Evolutionary conservation across 2,329 filamentous ascomycete species (phyloP).

Genomic region (Cephalotrichum gorgonifer): DNA sequence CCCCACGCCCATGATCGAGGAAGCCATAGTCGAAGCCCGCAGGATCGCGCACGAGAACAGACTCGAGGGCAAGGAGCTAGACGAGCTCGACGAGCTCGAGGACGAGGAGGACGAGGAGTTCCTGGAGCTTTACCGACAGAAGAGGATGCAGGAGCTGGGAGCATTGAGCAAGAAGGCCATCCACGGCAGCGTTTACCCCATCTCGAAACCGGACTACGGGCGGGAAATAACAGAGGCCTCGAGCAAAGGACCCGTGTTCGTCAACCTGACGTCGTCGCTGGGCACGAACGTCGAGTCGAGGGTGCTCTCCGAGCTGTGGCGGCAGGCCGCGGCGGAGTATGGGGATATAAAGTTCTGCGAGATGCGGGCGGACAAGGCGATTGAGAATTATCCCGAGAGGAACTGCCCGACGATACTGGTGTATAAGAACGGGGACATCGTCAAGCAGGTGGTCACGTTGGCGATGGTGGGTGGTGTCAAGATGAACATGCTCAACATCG

Average conservation of each 20-base stretch:
- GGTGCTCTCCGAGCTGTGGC: slow-evolving; percentile 76
- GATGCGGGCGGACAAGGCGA: slow-evolving; percentile 83
- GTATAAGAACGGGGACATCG: slow-evolving; percentile 88
- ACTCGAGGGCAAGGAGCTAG: slow-evolving; percentile 85
- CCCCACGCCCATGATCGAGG: slow-evolving; percentile 90
- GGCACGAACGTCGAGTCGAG: slow-evolving; percentile 79
- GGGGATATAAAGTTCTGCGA: slow-evolving; percentile 97
- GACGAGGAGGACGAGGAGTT: slow-evolving; percentile 94
- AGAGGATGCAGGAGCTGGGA: slow-evolving; percentile 75
- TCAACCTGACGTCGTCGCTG: slow-evolving; percentile 70
- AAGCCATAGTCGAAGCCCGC: slow-evolving; percentile 77
- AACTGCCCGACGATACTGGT: slow-evolving; percentile 92
- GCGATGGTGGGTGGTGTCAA: slow-evolving; percentile 63
- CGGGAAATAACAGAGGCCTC: slow-evolving; percentile 89
- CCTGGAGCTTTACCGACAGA: slow-evolving; percentile 75
- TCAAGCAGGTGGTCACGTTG: slow-evolving; percentile 84
- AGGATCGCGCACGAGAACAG: slow-evolving; percentile 83
- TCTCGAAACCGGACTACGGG: slow-evolving; percentile 90
- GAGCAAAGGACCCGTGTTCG: slow-evolving; percentile 55
- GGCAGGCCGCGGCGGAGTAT: slow-evolving; percentile 71
- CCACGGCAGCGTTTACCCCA: slow-evolving; percentile 83
- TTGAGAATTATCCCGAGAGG: slow-evolving; percentile 88
- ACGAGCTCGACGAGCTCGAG: slow-evolving; percentile 87
- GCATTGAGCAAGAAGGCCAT: slow-evolving; percentile 65
- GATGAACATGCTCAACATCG: slow-evolving; percentile 64